Percentiles rank a stretch among this genome's conserved stretches.
Conservation (phyloP, 2,329 filamentous ascomycete genomes). For the Tolypocladium tropicale region DNA sequence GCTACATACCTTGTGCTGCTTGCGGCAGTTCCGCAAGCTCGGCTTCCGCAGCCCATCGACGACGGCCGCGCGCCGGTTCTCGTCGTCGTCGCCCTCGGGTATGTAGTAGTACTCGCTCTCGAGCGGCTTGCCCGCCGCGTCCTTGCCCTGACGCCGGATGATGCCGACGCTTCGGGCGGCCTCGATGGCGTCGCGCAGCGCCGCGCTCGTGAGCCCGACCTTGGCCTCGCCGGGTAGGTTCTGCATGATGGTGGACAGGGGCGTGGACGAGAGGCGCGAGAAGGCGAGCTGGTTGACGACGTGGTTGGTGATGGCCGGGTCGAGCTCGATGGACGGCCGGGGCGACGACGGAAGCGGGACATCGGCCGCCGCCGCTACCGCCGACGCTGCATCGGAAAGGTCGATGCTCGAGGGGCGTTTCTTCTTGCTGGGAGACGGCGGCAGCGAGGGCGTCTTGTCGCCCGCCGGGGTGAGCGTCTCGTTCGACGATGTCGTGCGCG, state of each 20-base stretch:
- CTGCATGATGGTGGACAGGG: conserved; percentile 78
- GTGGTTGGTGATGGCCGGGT: conserved; percentile 60
- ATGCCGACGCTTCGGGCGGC: conserved; percentile 72
- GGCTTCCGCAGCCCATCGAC: conserved; percentile 82
- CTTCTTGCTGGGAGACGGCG: conserved; percentile 13
- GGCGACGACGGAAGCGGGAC: conserved; percentile 8
- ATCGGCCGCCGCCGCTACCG: background rate
- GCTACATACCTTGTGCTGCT: conserved; percentile 85
- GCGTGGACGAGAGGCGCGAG: conserved; percentile 83
- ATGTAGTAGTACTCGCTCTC: conserved; percentile 98
- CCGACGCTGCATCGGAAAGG: background rate
- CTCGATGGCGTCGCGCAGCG: conserved; percentile 64
- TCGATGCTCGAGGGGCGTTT: conserved; percentile 5
- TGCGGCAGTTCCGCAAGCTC: conserved; percentile 78
- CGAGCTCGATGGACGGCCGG: conserved; percentile 20
- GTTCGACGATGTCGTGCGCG: conserved; percentile 8
- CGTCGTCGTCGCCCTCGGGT: conserved; percentile 74
- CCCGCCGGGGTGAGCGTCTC: conserved; percentile 11
- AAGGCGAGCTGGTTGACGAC: conserved; percentile 92
- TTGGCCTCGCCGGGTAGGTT: conserved; percentile 65
- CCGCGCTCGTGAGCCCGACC: conserved; percentile 45
- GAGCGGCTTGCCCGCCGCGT: conserved; percentile 83
- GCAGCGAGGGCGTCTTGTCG: conserved; percentile 9
- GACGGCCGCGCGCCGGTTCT: conserved; percentile 68
- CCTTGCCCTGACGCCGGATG: conserved; percentile 84